These are phyloP conservation scores for Brasenia schreberi DNA, from an alignment of 164 flowering plant genomes.

Conservation along the genomic window DNA sequence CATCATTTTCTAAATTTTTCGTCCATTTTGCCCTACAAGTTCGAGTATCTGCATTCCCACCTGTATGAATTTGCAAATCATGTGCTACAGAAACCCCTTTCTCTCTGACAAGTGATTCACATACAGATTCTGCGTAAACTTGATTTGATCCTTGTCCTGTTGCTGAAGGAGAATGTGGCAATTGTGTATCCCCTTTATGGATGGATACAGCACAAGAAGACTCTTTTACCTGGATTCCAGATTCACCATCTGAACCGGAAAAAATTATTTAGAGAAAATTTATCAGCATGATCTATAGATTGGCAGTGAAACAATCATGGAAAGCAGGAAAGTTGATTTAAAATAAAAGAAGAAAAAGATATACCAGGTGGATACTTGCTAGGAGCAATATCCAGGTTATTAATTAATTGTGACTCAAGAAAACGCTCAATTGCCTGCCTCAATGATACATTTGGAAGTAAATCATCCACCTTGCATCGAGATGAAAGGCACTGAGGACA, in stretches of 20 bases:
- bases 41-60: slow-evolving; percentile 12
- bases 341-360: not conserved
- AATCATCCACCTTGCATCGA: slow-evolving; percentile 39
- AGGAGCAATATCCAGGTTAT: slow-evolving; percentile 31
- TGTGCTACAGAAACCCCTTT: slow-evolving; percentile 9
- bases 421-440: slow-evolving; percentile 64
- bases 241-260: slow-evolving; percentile 57
- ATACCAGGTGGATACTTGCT: slow-evolving; percentile 54
- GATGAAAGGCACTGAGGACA: slow-evolving; percentile 62
- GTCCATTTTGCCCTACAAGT: slow-evolving; percentile 13
- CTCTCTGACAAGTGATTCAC: slow-evolving; percentile 11
- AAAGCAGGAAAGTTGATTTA: too few species aligned
- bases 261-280: not conserved
- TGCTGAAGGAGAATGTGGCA: slow-evolving; percentile 35
- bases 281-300: not conserved
- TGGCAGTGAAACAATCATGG: not conserved
- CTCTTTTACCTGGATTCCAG: slow-evolving; percentile 59
- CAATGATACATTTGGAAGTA: slow-evolving; percentile 63
- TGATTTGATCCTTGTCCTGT: slow-evolving; percentile 60
- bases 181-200: slow-evolving; percentile 17
- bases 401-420: slow-evolving; percentile 38
- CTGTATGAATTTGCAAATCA: slow-evolving; percentile 10
- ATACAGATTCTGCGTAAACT: slow-evolving; percentile 16
- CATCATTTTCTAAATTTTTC: slow-evolving; percentile 7
- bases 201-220: slow-evolving; percentile 26